Evolutionary conservation across 108 stramenopile species (phyloP).

Genomic region (Cyclotella choctawhatcheeana): DNA sequence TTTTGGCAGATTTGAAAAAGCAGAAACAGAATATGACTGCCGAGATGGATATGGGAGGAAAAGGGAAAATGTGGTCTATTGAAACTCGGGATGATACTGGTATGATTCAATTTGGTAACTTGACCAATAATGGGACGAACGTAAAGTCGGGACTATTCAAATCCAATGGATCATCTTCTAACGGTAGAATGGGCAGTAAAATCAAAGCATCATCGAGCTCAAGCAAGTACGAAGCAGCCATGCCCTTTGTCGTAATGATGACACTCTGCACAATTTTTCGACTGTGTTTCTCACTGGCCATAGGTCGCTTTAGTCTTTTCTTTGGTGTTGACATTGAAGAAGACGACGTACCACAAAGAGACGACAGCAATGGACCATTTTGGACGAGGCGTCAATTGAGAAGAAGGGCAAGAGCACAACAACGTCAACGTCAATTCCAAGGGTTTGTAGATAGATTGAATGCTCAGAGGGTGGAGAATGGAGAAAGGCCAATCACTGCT

Average conservation of each 20-base stretch:
- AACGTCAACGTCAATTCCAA: constrained; percentile 33
- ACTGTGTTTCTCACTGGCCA: constrained; percentile 6
- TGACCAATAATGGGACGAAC: not conserved
- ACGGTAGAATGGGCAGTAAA: not conserved
- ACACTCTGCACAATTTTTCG: constrained; percentile 8
- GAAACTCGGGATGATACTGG: too few species aligned
- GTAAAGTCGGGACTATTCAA: too few species aligned
- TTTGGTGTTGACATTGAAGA: not conserved
- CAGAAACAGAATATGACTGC: not conserved
- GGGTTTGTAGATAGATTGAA: constrained; percentile 49
- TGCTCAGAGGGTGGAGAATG: constrained; percentile 46
- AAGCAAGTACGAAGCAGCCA: not conserved
- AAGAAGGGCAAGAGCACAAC: constrained; percentile 1
- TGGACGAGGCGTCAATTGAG: constrained; percentile 14
- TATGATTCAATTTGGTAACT: too few species aligned
- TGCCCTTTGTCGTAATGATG: constrained; percentile 5
- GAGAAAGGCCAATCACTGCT: constrained; percentile 47
- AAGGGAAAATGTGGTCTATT: not conserved
- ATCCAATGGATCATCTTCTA: not conserved
- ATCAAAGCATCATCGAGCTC: not conserved
- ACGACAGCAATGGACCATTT: not conserved
- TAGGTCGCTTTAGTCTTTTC: not conserved
- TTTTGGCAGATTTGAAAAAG: not conserved
- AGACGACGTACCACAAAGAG: not conserved
- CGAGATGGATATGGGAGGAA: not conserved